These are phyloP conservation scores for bread wheat (Triticum aestivum) DNA, from an alignment of 176 grass and related monocot genomes.

Conservation along the genomic window DNA sequence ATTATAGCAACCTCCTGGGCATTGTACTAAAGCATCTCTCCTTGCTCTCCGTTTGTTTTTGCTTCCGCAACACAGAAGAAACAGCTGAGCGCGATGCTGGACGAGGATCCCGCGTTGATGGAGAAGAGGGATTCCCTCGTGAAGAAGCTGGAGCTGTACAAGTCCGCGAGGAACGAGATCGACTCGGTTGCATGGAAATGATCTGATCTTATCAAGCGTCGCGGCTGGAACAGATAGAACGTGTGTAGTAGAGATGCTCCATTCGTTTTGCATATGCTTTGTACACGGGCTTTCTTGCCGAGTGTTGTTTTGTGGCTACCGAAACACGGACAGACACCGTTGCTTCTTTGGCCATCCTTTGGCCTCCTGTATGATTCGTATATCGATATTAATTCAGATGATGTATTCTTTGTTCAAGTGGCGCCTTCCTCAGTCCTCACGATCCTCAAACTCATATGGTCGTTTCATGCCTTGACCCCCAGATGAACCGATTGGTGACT, in stretches of 20 bases:
- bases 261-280: constrained; percentile 25
- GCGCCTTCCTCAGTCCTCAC: too few relatives aligned
- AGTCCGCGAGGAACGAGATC: constrained; percentile 88
- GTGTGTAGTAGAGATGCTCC: constrained; percentile 27
- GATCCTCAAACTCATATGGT: too few relatives aligned
- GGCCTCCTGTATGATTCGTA: constrained; percentile 28
- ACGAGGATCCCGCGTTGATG: constrained; percentile 94
- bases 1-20: background rate
- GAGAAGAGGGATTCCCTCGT: constrained; percentile 93
- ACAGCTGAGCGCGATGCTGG: constrained; percentile 95
- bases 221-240: background rate
- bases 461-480: too few relatives aligned
- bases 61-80: constrained; percentile 67
- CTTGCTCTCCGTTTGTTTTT: background rate
- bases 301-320: constrained; percentile 8
- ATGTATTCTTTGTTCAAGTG: constrained; percentile 31
- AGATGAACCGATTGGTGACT: too few relatives aligned
- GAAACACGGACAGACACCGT: background rate
- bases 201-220: constrained; percentile 1
- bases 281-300: constrained; percentile 25
- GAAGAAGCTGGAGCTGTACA: constrained; percentile 96
- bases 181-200: constrained; percentile 98
- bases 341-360: constrained; percentile 34
- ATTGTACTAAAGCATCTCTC: background rate
- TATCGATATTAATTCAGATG: constrained; percentile 23